Evolutionary conservation across 2,329 filamentous ascomycete genomes (phyloP).

Genomic region (Metarhizium guizhouense): DNA sequence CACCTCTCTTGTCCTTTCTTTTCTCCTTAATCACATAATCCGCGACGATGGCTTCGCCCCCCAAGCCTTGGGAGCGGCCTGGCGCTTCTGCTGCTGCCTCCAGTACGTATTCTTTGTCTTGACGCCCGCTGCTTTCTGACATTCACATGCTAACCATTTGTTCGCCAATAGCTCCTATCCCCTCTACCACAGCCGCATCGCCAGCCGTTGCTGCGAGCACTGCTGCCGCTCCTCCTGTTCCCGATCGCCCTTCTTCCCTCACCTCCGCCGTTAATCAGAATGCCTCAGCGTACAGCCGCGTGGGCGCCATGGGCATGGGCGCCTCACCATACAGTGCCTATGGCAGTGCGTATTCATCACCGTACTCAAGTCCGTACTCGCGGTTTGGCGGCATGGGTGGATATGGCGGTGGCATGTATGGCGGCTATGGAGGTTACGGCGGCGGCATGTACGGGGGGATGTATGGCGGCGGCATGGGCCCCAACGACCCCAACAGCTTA

Average conservation of each 20-base stretch:
- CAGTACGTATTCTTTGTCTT: slow-evolving; percentile 28
- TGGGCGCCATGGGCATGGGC: slow-evolving; percentile 33
- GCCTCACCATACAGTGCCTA: slow-evolving; percentile 40
- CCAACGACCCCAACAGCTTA: slow-evolving; percentile 82
- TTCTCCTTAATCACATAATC: background rate
- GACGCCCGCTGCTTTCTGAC: background rate
- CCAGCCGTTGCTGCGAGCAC: slow-evolving; percentile 22
- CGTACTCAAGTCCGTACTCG: slow-evolving; percentile 33
- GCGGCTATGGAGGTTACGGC: slow-evolving; percentile 33
- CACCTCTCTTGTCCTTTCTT: background rate
- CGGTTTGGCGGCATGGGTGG: slow-evolving; percentile 40
- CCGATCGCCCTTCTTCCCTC: slow-evolving; percentile 71
- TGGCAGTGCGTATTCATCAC: slow-evolving; percentile 27
- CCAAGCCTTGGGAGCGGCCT: slow-evolving; percentile 92
- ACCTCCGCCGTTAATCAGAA: slow-evolving; percentile 78
- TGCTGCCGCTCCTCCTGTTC: slow-evolving; percentile 57
- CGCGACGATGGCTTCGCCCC: slow-evolving; percentile 62
- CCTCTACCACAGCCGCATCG: slow-evolving; percentile 25
- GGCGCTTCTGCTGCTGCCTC: slow-evolving; percentile 44
- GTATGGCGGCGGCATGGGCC: slow-evolving; percentile 33
- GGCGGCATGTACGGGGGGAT: slow-evolving; percentile 25
- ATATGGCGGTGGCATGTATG: slow-evolving; percentile 34
- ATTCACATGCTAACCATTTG: slow-evolving; percentile 15
- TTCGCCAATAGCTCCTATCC: slow-evolving; percentile 15
- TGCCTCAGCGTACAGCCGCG: slow-evolving; percentile 67